These are phyloP conservation scores for Septoria linicola DNA, from an alignment of 2,329 filamentous ascomycete species.

Conservation along the genomic window DNA sequence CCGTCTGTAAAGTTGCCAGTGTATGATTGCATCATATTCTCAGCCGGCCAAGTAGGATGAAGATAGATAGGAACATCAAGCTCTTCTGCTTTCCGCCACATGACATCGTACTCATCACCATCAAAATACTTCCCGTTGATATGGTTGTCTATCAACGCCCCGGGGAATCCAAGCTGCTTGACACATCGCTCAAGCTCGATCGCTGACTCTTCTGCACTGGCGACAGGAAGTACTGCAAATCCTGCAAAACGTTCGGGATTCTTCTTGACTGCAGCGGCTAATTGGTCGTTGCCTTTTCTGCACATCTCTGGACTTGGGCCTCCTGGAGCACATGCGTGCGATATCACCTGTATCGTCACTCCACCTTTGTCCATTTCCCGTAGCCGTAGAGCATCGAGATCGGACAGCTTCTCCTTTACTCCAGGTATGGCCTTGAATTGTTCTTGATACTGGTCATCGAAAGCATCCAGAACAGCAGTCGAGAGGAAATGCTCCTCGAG, in stretches of 20 bases:
- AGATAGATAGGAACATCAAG: slow-evolving; percentile 55
- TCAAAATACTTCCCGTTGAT: slow-evolving; percentile 39
- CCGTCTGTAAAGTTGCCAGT: slow-evolving; percentile 39
- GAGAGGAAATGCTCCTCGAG: slow-evolving; percentile 42
- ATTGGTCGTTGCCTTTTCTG: slow-evolving; percentile 37
- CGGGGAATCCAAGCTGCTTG: slow-evolving; percentile 37
- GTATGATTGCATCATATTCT: slow-evolving; percentile 38
- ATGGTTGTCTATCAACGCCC: slow-evolving; percentile 41
- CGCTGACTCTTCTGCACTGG: slow-evolving; percentile 34
- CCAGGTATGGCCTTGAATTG: slow-evolving; percentile 37
- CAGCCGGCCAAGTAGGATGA: slow-evolving; percentile 49
- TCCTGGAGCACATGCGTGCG: slow-evolving; percentile 36
- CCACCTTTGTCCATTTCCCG: slow-evolving; percentile 36
- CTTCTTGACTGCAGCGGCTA: slow-evolving; percentile 33
- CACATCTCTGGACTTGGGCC: slow-evolving; percentile 31
- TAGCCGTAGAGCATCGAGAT: slow-evolving; percentile 34
- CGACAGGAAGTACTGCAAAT: slow-evolving; percentile 39
- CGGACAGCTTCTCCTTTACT: slow-evolving; percentile 32
- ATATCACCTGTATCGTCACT: slow-evolving; percentile 39
- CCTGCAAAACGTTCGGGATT: slow-evolving; percentile 36
- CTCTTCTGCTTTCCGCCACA: slow-evolving; percentile 40
- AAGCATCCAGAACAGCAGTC: slow-evolving; percentile 35
- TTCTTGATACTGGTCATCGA: slow-evolving; percentile 33
- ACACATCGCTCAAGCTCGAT: slow-evolving; percentile 37
- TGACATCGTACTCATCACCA: slow-evolving; percentile 32